Evolutionary conservation across 805 yeast species (phyloP), one percentile per base, ranked within the genome.

Genomic region (Wickerhamiella australiensis): DNA sequence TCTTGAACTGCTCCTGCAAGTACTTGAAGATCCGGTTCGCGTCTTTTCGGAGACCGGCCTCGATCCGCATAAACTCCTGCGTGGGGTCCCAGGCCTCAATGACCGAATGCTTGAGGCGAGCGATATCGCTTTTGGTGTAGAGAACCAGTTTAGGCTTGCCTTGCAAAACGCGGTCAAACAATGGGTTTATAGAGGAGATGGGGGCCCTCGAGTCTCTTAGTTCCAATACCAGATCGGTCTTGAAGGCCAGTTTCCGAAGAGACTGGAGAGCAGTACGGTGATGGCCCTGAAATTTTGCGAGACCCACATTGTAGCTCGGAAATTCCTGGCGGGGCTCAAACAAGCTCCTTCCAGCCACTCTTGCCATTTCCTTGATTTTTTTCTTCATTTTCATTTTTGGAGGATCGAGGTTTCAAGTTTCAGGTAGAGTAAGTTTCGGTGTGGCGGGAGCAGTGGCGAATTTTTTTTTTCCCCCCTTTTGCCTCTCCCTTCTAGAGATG

Each of bases 171-270:
- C 76, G 70, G 54, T 85, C 92, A 49, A 90, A 73, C n/a, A 88
- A 69, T 1, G 79, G 79, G 60, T 90, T 90, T 45, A 86, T 72
- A 1, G 95, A 81, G 2, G 90, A 74, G 1, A 88, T 57, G 0
- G 98, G 98, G 0, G 96, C 95, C 53, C 98, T 66, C 1, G 90
- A 70, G 62, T 92, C 98, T 59, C 97, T 67, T 7, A 92, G 74
- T 59, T 92, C 98, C 5, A 90, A 64, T 2, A 92, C 75, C 42
- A 86, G 64, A 60, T 90, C 95, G 15, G 87, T 71, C 56, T 85
- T 88, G 3, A 92, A 87, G 1, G 90, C 77, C 26, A 85, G 62
- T 33, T 74, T 76, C 12, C 78, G 73, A 68, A 88, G 77, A 53
- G 68, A 73, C 43, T 77, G 74, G 25, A 90, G 68, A 0, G 96